phyloP scores from a whole-genome alignment of 2,329 filamentous ascomycete genomes.

The Ophiostoma pallidulum region DNA sequence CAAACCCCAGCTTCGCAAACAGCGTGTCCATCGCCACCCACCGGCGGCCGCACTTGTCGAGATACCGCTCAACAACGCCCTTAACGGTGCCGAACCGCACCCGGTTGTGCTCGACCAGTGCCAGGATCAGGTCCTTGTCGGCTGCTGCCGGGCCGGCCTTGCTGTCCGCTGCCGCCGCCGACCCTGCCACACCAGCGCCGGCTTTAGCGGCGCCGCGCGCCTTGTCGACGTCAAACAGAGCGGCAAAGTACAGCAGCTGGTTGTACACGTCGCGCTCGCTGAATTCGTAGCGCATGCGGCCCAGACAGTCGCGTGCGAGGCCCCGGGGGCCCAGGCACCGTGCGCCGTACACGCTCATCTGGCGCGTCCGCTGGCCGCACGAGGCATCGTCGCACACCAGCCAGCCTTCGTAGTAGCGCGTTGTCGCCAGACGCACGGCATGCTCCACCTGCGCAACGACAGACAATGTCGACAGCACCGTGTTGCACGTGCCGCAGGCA shows the following conservation, averaged over 20 bases:
- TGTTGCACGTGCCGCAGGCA: slow-evolving; percentile 60
- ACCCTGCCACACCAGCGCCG: too few relatives aligned
- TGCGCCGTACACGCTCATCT: slow-evolving; percentile 87
- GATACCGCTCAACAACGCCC: slow-evolving; percentile 68
- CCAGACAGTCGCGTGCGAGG: slow-evolving; percentile 72
- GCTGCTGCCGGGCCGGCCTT: slow-evolving; percentile 12
- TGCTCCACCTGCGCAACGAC: slow-evolving; percentile 81
- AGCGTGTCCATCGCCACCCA: slow-evolving; percentile 91
- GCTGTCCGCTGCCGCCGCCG: too few relatives aligned
- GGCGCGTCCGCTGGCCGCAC: slow-evolving; percentile 77
- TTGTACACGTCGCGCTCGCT: slow-evolving; percentile 88
- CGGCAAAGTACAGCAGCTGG: slow-evolving; percentile 79
- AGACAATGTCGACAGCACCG: slow-evolving; percentile 57
- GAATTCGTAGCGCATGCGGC: slow-evolving; percentile 81
- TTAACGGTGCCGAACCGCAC: slow-evolving; percentile 67
- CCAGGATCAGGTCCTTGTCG: slow-evolving; percentile 55
- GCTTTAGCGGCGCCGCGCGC: slow-evolving; percentile 45
- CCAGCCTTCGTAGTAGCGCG: slow-evolving; percentile 87
- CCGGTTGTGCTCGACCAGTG: slow-evolving; percentile 74
- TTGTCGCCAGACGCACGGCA: slow-evolving; percentile 67
- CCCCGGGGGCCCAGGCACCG: slow-evolving; percentile 83
- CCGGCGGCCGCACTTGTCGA: slow-evolving; percentile 81
- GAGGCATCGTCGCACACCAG: slow-evolving; percentile 82
- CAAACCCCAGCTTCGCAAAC: slow-evolving; percentile 59
- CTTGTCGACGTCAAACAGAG: slow-evolving; percentile 84